Conservation (phyloP, 768 basidiomycete genomes). For the Heimioporus sp. region DNA sequence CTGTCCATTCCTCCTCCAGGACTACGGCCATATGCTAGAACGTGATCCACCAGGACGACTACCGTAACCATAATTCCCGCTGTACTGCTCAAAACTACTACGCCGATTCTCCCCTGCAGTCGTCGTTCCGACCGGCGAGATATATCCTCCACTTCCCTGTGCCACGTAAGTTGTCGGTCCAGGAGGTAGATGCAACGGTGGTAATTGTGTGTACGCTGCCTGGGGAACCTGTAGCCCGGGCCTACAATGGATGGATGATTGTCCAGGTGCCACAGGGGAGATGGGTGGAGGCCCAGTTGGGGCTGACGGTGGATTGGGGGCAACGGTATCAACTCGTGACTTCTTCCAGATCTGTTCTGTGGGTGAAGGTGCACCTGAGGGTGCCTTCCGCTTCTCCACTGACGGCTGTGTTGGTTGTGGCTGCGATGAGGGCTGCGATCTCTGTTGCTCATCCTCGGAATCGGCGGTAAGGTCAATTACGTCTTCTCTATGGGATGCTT, state of each 20-base stretch:
- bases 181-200: conserved; percentile 26
- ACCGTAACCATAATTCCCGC: conserved; percentile 21
- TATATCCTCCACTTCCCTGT: conserved; percentile 18
- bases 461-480: conserved; percentile 88
- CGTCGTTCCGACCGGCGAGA: conserved; percentile 17
- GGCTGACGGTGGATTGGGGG: conserved; percentile 9
- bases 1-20: neutral
- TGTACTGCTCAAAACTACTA: conserved; percentile 24
- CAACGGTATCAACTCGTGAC: conserved; percentile 36
- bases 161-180: conserved; percentile 12
- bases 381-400: conserved; percentile 58
- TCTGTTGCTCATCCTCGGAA: conserved; percentile 66
- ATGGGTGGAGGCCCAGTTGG: conserved; percentile 21
- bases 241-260: conserved; percentile 13
- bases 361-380: conserved; percentile 47
- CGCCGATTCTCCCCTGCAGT: conserved; percentile 19
- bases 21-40: conserved; percentile 29
- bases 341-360: conserved; percentile 79
- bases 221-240: conserved; percentile 13
- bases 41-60: conserved; percentile 22
- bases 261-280: conserved; percentile 19
- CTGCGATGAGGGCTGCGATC: conserved; percentile 25
- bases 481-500: conserved; percentile 39
- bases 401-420: conserved; percentile 29
- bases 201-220: conserved; percentile 24